Evolutionary conservation across 2,329 filamentous ascomycete genomes (phyloP).

Genomic region (Penicillium sp.): DNA sequence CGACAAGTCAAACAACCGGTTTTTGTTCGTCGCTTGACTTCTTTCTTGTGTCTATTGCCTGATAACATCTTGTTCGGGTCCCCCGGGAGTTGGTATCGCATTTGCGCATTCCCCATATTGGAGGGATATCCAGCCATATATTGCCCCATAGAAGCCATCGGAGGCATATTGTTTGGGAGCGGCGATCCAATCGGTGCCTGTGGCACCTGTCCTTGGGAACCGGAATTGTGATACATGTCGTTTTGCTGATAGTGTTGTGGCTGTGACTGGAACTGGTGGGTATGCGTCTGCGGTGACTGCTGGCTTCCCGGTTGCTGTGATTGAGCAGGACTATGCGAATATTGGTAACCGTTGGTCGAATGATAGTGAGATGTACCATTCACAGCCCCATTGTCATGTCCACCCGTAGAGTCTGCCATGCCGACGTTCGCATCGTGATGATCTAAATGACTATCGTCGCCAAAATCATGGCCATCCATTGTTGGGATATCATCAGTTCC

Average conservation of each 20-base stretch:
- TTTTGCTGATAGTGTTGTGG: conserved; percentile 31
- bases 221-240: conserved; percentile 37
- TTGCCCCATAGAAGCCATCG: conserved; percentile 55
- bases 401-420: conserved; percentile 15
- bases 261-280: conserved; percentile 30
- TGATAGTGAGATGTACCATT: conserved; percentile 47
- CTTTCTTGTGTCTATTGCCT: conserved; percentile 64
- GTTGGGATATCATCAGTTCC: conserved; percentile 36
- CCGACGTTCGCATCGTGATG: conserved; percentile 19
- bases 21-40: conserved; percentile 74
- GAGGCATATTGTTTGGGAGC: conserved; percentile 47
- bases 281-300: conserved; percentile 33
- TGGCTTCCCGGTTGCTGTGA: conserved; percentile 44
- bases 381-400: conserved; percentile 24
- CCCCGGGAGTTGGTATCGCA: conserved; percentile 54
- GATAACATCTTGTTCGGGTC: conserved; percentile 57
- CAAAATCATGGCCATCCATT: conserved; percentile 29
- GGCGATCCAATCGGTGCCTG: conserved; percentile 53
- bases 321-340: conserved; percentile 27
- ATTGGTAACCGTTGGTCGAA: conserved; percentile 43
- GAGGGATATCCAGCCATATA: conserved; percentile 50
- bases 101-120: conserved; percentile 44
- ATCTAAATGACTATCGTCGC: conserved; percentile 21
- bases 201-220: conserved; percentile 33
- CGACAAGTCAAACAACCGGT: conserved; percentile 68